phyloP scores from a whole-genome alignment of 768 basidiomycete genomes.

The Clavaria fumosa region DNA sequence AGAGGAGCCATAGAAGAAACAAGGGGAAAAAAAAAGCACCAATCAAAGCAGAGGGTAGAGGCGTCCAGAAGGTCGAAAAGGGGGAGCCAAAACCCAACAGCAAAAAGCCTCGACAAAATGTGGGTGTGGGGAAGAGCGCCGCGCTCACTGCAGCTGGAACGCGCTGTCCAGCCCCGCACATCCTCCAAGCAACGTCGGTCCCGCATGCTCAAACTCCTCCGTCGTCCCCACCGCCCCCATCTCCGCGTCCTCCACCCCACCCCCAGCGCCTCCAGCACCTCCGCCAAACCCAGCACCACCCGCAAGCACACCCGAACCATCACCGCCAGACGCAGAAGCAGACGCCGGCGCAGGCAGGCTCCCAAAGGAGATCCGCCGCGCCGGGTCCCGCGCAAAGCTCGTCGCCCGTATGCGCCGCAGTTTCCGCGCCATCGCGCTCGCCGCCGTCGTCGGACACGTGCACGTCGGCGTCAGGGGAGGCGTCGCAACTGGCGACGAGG shows the following conservation, averaged over 20 bases:
- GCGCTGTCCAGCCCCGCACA: slow-evolving; percentile 56
- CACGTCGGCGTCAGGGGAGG: slow-evolving; percentile 7
- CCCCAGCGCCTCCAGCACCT: too few species aligned
- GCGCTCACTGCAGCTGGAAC: slow-evolving; percentile 41
- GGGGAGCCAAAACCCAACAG: not conserved
- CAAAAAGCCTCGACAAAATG: not conserved
- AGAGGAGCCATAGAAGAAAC: too few species aligned
- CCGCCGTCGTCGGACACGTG: slow-evolving; percentile 3
- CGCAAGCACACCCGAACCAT: slow-evolving; percentile 21
- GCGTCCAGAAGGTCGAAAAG: not conserved
- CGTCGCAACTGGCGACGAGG: slow-evolving; percentile 13
- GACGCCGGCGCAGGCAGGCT: slow-evolving; percentile 26
- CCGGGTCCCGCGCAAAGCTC: slow-evolving; percentile 32
- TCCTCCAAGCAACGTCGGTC: too few species aligned
- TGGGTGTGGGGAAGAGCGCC: not conserved
- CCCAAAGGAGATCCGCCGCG: slow-evolving; percentile 53
- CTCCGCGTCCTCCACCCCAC: too few species aligned
- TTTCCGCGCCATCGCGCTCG: slow-evolving; percentile 24
- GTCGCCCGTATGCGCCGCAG: slow-evolving; percentile 36
- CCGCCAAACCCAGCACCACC: too few species aligned
- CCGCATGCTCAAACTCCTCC: too few species aligned
- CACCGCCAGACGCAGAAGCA: slow-evolving; percentile 21
- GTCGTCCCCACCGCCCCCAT: too few species aligned
- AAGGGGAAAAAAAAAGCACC: not conserved
- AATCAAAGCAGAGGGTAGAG: not conserved